These are phyloP conservation scores for Rostrohypoxylon terebratum DNA, from an alignment of 495 filamentous ascomycete genomes.

Conservation along the genomic window DNA sequence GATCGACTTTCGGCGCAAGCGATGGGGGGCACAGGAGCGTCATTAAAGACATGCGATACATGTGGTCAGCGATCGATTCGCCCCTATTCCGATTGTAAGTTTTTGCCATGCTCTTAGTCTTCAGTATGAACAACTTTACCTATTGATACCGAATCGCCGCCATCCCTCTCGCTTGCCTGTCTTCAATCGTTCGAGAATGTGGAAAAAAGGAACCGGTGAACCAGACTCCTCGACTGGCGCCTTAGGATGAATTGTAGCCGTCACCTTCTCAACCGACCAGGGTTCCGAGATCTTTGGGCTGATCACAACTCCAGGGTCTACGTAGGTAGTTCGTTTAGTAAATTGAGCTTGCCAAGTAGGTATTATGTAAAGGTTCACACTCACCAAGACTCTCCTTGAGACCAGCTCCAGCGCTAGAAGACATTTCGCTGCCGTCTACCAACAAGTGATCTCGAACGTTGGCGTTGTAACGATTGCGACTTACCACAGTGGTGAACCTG, in stretches of 20 bases:
- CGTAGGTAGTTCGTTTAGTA: not conserved
- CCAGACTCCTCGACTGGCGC: slow-evolving; percentile 68
- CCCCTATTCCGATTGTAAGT: slow-evolving; percentile 48
- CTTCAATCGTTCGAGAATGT: slow-evolving; percentile 92
- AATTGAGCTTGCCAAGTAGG: not conserved
- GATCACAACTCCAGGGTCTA: slow-evolving; percentile 50
- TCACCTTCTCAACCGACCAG: slow-evolving; percentile 65
- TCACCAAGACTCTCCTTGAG: slow-evolving; percentile 42
- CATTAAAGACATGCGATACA: slow-evolving; percentile 99
- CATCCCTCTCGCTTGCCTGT: slow-evolving; percentile 96
- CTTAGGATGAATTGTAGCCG: slow-evolving; percentile 57
- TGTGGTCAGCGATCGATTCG: slow-evolving; percentile 96
- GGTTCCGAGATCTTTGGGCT: slow-evolving; percentile 52
- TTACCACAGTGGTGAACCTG: not conserved
- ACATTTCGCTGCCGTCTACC: slow-evolving; percentile 20
- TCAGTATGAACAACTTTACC: slow-evolving; percentile 50
- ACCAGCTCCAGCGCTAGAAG: slow-evolving; percentile 21
- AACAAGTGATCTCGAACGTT: not conserved
- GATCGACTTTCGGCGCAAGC: slow-evolving; percentile 74
- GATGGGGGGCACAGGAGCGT: slow-evolving; percentile 90
- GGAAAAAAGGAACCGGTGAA: slow-evolving; percentile 91
- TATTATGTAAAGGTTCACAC: not conserved
- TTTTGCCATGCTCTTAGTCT: not conserved
- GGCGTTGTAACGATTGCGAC: not conserved
- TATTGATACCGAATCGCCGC: slow-evolving; percentile 83